These are phyloP conservation scores for Mucor irregularis DNA, from an alignment of 371 early-diverging fungal species.

Conservation along the genomic window DNA sequence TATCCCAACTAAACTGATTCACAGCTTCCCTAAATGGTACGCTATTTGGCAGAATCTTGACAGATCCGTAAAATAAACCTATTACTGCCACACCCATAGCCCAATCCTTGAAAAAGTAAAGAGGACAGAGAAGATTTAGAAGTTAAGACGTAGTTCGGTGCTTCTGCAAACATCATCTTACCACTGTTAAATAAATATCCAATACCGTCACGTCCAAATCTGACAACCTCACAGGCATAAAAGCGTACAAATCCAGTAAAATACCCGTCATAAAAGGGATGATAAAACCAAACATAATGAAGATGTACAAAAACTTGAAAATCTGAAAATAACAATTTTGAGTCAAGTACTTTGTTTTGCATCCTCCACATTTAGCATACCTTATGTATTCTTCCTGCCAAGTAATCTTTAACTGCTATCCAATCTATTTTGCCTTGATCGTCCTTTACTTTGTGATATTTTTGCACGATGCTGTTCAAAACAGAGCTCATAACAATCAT, in stretches of 20 bases:
- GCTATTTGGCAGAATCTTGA: conserved; percentile 31
- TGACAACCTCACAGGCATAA: conserved; percentile 37
- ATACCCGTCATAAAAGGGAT: conserved; percentile 50
- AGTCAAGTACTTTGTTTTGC: not conserved
- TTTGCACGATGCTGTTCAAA: conserved; percentile 17
- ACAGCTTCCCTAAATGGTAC: not conserved
- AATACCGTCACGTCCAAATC: conserved; percentile 6
- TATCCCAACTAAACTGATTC: conserved; percentile 2
- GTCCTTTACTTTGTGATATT: conserved; percentile 2
- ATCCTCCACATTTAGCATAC: not conserved
- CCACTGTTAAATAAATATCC: conserved; percentile 22
- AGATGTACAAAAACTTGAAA: conserved; percentile 25
- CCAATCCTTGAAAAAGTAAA: conserved; percentile 42
- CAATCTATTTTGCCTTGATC: not conserved
- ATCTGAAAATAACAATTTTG: conserved; percentile 9
- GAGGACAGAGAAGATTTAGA: not conserved
- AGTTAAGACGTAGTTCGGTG: not conserved
- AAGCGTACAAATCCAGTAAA: conserved; percentile 46
- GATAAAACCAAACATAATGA: conserved; percentile 35
- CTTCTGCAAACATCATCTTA: conserved; percentile 13
- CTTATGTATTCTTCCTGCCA: not conserved
- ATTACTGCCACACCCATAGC: conserved; percentile 44
- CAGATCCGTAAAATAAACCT: conserved; percentile 36
- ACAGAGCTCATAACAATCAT: conserved; percentile 19
- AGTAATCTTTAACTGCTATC: not conserved